Conservation (phyloP, 345 rosid species). For the Boechera retrofracta region DNA sequence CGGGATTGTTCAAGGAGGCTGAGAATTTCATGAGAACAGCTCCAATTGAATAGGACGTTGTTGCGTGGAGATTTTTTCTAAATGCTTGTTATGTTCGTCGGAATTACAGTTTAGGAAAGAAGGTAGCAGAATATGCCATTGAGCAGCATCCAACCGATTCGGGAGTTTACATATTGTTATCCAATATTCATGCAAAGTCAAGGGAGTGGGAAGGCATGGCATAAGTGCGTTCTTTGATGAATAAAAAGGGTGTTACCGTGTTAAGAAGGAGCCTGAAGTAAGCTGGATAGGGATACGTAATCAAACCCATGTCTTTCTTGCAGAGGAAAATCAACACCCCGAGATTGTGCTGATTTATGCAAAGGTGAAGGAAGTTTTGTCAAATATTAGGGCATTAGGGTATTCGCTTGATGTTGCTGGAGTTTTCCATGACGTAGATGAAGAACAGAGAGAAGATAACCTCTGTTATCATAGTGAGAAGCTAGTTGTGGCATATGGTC, state of each 20-base stretch:
- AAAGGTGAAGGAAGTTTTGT: slow-evolving; percentile 64
- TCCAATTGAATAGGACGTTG: slow-evolving; percentile 72
- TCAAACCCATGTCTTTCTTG: slow-evolving; percentile 64
- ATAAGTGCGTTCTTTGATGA: slow-evolving; percentile 68
- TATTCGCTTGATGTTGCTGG: slow-evolving; percentile 67
- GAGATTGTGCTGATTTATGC: slow-evolving; percentile 58
- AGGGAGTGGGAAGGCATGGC: slow-evolving; percentile 77
- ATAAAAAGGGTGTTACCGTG: slow-evolving; percentile 41
- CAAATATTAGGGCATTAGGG: slow-evolving; percentile 70
- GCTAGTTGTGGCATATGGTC: slow-evolving; percentile 81
- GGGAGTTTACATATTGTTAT: slow-evolving; percentile 55
- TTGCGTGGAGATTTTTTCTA: slow-evolving; percentile 80
- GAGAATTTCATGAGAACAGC: slow-evolving; percentile 65
- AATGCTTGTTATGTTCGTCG: slow-evolving; percentile 70
- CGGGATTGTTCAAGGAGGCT: slow-evolving; percentile 74
- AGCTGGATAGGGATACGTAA: slow-evolving; percentile 77
- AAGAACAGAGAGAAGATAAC: slow-evolving; percentile 77
- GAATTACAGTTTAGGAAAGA: slow-evolving; percentile 62
- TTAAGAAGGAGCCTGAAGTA: slow-evolving; percentile 88
- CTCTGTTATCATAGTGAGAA: no score
- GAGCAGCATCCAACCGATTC: slow-evolving; percentile 59
- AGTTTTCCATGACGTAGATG: slow-evolving; percentile 75
- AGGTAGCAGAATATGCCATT: slow-evolving; percentile 56
- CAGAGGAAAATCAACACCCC: slow-evolving; percentile 69
- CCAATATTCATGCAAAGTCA: slow-evolving; percentile 65